Evolutionary conservation across 768 basidiomycete species (phyloP).

Genomic region (Psilocybe azurescens): DNA sequence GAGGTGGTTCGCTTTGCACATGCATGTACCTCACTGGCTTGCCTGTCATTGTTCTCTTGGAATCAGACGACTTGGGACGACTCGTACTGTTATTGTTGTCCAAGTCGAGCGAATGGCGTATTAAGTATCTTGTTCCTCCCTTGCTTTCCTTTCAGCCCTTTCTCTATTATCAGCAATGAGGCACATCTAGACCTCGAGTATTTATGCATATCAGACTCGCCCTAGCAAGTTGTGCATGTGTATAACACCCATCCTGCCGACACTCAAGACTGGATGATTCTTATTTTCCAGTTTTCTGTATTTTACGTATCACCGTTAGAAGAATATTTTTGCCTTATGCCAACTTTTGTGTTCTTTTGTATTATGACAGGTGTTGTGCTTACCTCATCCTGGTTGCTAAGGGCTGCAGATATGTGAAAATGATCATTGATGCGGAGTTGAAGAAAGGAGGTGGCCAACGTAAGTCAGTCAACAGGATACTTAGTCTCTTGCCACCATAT

Average conservation of each 20-base stretch:
- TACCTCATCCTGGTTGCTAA: constrained; percentile 9
- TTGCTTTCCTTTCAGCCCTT: constrained; percentile 9
- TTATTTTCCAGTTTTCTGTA: constrained; percentile 20
- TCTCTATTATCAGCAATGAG: constrained; percentile 12
- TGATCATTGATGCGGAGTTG: background rate
- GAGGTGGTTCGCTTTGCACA: constrained; percentile 20
- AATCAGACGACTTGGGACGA: constrained; percentile 23
- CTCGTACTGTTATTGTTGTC: constrained; percentile 4
- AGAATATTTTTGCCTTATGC: constrained; percentile 12
- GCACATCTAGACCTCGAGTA: constrained; percentile 16
- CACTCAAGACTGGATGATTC: constrained; percentile 14
- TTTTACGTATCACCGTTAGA: constrained; percentile 21
- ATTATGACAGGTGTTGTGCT: background rate
- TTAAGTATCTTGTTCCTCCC: constrained; percentile 14
- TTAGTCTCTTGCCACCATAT: background rate
- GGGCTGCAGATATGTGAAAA: background rate
- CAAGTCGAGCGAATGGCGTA: constrained; percentile 7
- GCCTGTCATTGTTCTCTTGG: constrained; percentile 23
- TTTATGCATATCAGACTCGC: constrained; percentile 15
- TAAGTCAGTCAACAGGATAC: background rate
- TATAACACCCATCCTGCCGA: constrained; percentile 18
- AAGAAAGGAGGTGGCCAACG: background rate
- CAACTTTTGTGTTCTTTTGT: constrained; percentile 4
- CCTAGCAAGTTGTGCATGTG: constrained; percentile 21
- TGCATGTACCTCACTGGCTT: constrained; percentile 24